These are phyloP conservation scores for Sporodiniella umbellata DNA, from an alignment of 371 early-diverging fungal genomes.

Conservation along the genomic window DNA sequence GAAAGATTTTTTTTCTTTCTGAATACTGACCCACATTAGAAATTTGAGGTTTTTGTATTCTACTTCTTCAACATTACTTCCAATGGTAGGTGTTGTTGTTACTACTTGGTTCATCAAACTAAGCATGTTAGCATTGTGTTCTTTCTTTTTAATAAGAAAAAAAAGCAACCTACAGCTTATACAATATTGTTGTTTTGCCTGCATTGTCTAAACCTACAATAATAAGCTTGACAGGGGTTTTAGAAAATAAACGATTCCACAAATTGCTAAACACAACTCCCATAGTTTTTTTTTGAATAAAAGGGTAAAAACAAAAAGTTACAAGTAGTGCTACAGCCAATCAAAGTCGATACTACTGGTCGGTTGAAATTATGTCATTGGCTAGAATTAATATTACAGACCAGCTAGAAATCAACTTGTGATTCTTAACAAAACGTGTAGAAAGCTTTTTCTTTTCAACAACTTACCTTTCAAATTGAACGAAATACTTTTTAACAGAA, in stretches of 20 bases:
- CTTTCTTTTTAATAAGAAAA: neutral
- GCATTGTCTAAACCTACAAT: slow-evolving; percentile 94
- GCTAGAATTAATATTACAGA: no score
- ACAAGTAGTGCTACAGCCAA: no score
- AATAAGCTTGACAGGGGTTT: slow-evolving; percentile 84
- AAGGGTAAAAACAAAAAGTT: neutral
- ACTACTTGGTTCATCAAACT: slow-evolving; percentile 71
- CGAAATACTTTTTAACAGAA: no score
- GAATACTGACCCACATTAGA: slow-evolving; percentile 65
- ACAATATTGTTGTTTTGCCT: slow-evolving; percentile 87
- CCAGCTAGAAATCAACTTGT: no score
- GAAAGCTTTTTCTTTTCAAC: no score
- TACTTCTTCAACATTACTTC: slow-evolving; percentile 70
- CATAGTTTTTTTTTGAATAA: slow-evolving; percentile 14
- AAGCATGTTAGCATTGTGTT: neutral
- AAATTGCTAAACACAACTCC: slow-evolving; percentile 41
- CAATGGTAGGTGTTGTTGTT: slow-evolving; percentile 73
- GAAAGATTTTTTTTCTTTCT: neutral
- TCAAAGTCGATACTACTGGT: no score
- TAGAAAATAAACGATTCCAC: slow-evolving; percentile 45
- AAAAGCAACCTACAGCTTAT: slow-evolving; percentile 53
- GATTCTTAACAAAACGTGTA: no score
- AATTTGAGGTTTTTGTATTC: slow-evolving; percentile 73
- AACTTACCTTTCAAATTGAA: no score
- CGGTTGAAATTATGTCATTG: no score